These are phyloP conservation scores for Backusella circina DNA, from an alignment of 192 early-diverging fungal genomes.

Conservation along the genomic window DNA sequence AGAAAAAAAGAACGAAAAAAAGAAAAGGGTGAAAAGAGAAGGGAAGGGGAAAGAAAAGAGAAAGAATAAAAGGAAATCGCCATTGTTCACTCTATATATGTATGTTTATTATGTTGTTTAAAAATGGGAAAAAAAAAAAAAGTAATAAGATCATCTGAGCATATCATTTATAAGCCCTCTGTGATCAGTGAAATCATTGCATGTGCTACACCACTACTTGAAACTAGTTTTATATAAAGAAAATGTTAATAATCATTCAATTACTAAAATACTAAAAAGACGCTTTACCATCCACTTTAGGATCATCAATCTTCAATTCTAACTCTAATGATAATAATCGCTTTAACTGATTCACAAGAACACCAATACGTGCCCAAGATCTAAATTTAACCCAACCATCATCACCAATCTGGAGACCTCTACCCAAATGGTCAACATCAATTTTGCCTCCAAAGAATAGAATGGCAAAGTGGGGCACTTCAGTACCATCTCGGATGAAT, in stretches of 20 bases:
- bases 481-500: slow-evolving; percentile 64
- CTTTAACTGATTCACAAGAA: slow-evolving; percentile 74
- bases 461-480: slow-evolving; percentile 59
- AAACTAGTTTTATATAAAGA: slow-evolving; percentile 6
- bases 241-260: not conserved
- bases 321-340: slow-evolving; percentile 66
- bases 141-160: not conserved
- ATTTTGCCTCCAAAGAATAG: slow-evolving; percentile 85
- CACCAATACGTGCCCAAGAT: slow-evolving; percentile 71
- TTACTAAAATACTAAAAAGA: not conserved
- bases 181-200: slow-evolving; percentile 23
- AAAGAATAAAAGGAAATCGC: not conserved
- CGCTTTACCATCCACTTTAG: slow-evolving; percentile 45
- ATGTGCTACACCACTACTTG: slow-evolving; percentile 18
- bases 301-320: slow-evolving; percentile 68
- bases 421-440: slow-evolving; percentile 63
- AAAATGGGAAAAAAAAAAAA: too few species aligned
- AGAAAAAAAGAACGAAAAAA: not conserved
- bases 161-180: not conserved
- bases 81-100: not conserved
- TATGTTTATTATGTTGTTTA: not conserved
- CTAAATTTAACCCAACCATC: slow-evolving; percentile 59
- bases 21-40: not conserved
- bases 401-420: slow-evolving; percentile 55
- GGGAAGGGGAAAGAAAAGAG: not conserved